Percentiles rank a stretch among this genome's conserved stretches.
Evolutionary conservation across 768 basidiomycete genomes (phyloP).

Genomic region (Tylopilus sp.): DNA sequence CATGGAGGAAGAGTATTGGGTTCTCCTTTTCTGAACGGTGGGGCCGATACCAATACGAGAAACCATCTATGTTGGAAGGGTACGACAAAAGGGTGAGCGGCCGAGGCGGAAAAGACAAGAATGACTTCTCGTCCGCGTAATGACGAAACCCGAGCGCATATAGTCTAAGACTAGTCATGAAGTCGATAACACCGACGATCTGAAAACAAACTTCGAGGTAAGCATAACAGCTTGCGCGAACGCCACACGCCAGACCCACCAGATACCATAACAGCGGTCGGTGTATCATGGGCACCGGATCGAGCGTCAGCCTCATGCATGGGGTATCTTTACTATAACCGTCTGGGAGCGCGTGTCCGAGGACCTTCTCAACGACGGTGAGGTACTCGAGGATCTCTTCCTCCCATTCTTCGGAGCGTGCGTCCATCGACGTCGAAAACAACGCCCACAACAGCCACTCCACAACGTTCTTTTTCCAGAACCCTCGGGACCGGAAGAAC

Average conservation of each 20-base stretch:
- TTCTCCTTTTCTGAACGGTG: constrained; percentile 45
- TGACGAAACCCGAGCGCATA: constrained; percentile 50
- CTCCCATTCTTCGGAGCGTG: constrained; percentile 36
- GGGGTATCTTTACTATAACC: constrained; percentile 38
- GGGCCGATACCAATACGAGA: constrained; percentile 48
- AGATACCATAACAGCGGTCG: constrained; percentile 64
- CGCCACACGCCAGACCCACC: constrained; percentile 33
- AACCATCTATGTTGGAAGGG: constrained; percentile 29
- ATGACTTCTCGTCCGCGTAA: constrained; percentile 36
- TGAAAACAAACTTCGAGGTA: constrained; percentile 19
- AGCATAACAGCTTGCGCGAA: background rate
- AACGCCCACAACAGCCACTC: constrained; percentile 70
- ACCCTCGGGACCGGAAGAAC: constrained; percentile 39
- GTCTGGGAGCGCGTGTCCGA: constrained; percentile 39
- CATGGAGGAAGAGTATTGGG: constrained; percentile 64
- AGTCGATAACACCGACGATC: constrained; percentile 55
- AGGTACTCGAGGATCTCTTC: constrained; percentile 53
- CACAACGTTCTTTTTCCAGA: constrained; percentile 46
- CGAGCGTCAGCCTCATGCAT: constrained; percentile 52
- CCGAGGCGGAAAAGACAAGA: constrained; percentile 52
- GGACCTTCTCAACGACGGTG: constrained; percentile 33
- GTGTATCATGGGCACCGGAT: constrained; percentile 53
- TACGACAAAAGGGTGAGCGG: constrained; percentile 44
- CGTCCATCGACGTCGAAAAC: constrained; percentile 41
- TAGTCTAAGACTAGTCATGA: constrained; percentile 38